Evolutionary conservation across 257 asterid genomes (phyloP).

Genomic region (Solanum acaule): DNA sequence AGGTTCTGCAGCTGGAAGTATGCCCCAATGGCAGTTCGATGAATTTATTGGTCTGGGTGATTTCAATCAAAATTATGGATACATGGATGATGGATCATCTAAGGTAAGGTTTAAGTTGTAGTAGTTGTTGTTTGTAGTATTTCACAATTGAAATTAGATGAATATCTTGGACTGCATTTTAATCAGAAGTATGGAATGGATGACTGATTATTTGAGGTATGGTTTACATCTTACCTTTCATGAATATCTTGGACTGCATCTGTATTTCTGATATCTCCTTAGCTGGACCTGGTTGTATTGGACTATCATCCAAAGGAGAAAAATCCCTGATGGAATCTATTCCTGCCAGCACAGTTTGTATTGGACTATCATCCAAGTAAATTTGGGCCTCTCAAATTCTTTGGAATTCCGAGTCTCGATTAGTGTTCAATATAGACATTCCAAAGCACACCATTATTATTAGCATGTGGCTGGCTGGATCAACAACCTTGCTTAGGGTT

Average conservation of each 20-base stretch:
- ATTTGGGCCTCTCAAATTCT: background rate
- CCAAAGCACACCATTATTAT: background rate
- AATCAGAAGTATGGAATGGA: background rate
- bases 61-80: conserved; percentile 36
- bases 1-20: conserved; percentile 51
- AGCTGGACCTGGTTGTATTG: background rate
- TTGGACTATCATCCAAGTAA: too few species aligned
- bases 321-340: background rate
- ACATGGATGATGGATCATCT: conserved; percentile 45
- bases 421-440: background rate
- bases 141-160: background rate
- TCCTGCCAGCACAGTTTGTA: background rate
- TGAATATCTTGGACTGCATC: background rate
- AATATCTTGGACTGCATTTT: background rate
- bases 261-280: background rate
- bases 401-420: background rate
- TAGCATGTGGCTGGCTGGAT: background rate
- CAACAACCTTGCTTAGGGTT: background rate
- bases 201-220: background rate
- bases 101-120: conserved; percentile 46
- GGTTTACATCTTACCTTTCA: background rate
- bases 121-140: background rate
- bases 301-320: background rate
- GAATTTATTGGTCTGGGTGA: conserved; percentile 59
- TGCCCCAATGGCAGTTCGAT: conserved; percentile 71